These are phyloP conservation scores for Coriaria nepalensis DNA, from an alignment of 306 rosid species.

Conservation along the genomic window DNA sequence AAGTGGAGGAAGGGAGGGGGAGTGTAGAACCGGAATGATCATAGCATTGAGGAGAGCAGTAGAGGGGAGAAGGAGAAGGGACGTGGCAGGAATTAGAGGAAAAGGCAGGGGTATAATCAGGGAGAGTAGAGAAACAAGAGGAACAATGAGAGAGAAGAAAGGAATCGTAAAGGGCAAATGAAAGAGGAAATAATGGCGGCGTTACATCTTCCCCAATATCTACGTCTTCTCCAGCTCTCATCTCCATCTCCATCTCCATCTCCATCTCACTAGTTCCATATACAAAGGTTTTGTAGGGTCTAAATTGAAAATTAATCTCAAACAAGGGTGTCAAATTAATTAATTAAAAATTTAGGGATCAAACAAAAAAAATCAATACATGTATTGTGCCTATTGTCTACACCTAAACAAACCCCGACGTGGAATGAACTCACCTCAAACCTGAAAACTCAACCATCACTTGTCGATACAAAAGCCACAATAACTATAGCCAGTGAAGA, in stretches of 20 bases:
- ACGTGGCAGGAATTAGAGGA: conserved; percentile 4
- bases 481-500: conserved; percentile 46
- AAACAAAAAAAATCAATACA: too few relatives aligned
- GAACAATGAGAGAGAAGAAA: conserved; percentile 45
- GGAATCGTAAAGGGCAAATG: conserved; percentile 41
- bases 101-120: conserved; percentile 9
- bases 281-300: too few relatives aligned
- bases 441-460: conserved; percentile 44
- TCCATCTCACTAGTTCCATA: too few relatives aligned
- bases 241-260: conserved; percentile 26
- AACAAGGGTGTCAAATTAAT: too few relatives aligned
- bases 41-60: conserved; percentile 35
- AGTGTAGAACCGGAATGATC: conserved; percentile 17
- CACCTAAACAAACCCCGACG: too few relatives aligned
- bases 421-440: too few relatives aligned
- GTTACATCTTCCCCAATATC: conserved; percentile 43
- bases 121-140: conserved; percentile 37
- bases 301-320: too few relatives aligned
- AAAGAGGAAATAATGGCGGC: conserved; percentile 30
- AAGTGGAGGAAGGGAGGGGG: conserved; percentile 1
- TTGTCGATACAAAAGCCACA: conserved; percentile 60
- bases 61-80: conserved; percentile 16
- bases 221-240: conserved; percentile 32
- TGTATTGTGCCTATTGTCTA: too few relatives aligned
- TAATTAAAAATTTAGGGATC: too few relatives aligned